Percentiles rank a stretch among this genome's conserved stretches.
phyloP scores from a whole-genome alignment of 2,329 filamentous ascomycete genomes.

The Colletotrichum musae region DNA sequence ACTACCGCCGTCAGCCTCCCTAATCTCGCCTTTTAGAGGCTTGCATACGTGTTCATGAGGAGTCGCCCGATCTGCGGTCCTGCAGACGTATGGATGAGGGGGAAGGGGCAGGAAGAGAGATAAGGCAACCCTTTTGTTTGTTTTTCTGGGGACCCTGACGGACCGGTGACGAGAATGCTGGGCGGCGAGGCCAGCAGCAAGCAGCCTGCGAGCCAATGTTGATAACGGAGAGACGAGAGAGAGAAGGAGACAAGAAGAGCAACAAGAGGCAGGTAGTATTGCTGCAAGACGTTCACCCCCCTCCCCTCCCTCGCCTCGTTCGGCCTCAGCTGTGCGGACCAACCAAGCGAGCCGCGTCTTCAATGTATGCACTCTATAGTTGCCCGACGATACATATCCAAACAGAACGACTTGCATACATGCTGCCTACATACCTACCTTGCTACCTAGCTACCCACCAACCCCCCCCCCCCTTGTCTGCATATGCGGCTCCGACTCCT shows the following conservation, averaged over 20 bases:
- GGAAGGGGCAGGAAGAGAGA: constrained; percentile 2
- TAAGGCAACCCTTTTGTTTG: not conserved
- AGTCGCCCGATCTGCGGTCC: constrained; percentile 15
- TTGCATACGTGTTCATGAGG: constrained; percentile 8
- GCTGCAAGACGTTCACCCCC: not conserved
- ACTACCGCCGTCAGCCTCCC: constrained; percentile 19
- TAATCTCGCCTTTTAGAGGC: not conserved
- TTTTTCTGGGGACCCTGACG: constrained; percentile 11
- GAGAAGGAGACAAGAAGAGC: constrained; percentile 30
- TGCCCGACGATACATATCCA: constrained; percentile 21
- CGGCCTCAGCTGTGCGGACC: constrained; percentile 11
- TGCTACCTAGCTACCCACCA: too few species aligned
- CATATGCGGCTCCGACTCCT: constrained; percentile 28
- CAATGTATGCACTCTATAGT: constrained; percentile 16
- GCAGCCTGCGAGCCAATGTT: too few species aligned
- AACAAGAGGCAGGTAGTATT: not conserved
- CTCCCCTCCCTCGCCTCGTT: constrained; percentile 13
- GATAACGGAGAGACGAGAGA: constrained; percentile 9
- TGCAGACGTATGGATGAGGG: constrained; percentile 13
- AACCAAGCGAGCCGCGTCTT: not conserved
- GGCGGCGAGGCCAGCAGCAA: not conserved
- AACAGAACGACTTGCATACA: constrained; percentile 24
- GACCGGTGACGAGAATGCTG: constrained; percentile 8
- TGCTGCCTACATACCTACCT: too few species aligned
- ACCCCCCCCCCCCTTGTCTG: not conserved